Conservation (phyloP, 2,329 filamentous ascomycete species). For the Penicillium sp. region DNA sequence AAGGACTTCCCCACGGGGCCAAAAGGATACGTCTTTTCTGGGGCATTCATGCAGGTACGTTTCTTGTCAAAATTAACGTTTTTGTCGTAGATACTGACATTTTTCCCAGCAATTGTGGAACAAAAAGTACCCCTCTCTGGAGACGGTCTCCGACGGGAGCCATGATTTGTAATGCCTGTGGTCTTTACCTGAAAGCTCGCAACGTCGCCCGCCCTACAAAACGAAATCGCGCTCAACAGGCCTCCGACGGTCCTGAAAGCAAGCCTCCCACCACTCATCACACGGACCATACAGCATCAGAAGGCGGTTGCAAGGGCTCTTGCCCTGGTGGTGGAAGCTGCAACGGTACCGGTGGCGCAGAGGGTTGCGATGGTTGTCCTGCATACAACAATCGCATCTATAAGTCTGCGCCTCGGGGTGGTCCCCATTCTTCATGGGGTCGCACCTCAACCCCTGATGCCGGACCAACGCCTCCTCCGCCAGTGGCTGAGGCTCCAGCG, state of each 20-base stretch:
- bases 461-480: constrained; percentile 17
- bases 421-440: constrained; percentile 32
- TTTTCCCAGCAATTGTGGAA: constrained; percentile 80
- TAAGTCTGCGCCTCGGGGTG: constrained; percentile 66
- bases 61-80: background rate
- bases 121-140: constrained; percentile 92
- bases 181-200: constrained; percentile 88
- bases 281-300: constrained; percentile 29
- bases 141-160: constrained; percentile 87
- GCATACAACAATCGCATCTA: constrained; percentile 96
- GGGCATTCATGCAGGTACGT: constrained; percentile 45
- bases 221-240: constrained; percentile 67
- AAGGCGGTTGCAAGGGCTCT: constrained; percentile 64
- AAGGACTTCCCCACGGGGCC: constrained; percentile 35
- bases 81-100: constrained; percentile 9
- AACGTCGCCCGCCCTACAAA: constrained; percentile 90
- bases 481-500: constrained; percentile 24
- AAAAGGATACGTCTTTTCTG: constrained; percentile 40
- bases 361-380: constrained; percentile 92
- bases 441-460: constrained; percentile 31
- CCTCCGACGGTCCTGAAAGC: constrained; percentile 23
- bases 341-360: constrained; percentile 92
- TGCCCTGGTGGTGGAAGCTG: constrained; percentile 93
- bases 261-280: constrained; percentile 30
- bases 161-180: constrained; percentile 97